phyloP scores from a whole-genome alignment of 495 filamentous ascomycete genomes.

The Daldinia caldariorum region DNA sequence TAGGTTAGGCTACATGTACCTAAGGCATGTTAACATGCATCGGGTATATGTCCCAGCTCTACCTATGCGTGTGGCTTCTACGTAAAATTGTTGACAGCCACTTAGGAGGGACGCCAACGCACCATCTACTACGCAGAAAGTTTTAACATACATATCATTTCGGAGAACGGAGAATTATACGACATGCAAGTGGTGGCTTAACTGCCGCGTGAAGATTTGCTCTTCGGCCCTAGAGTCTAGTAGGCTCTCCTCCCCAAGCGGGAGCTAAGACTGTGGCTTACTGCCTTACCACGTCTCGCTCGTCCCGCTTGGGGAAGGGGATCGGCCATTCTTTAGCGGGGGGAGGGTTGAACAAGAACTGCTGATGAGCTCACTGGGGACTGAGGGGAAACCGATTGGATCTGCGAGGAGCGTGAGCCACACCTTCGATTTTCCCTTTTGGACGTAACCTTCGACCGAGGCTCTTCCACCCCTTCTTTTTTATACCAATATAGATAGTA shows the following conservation, averaged over 20 bases:
- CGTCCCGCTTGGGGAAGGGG: slow-evolving; percentile 26
- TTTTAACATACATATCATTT: not conserved
- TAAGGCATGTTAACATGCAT: slow-evolving; percentile 1
- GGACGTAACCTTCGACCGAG: slow-evolving; percentile 11
- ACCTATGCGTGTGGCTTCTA: slow-evolving; percentile 22
- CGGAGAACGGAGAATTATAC: not conserved
- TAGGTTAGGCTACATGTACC: too few relatives aligned
- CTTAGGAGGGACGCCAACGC: slow-evolving; percentile 2
- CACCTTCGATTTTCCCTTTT: slow-evolving; percentile 20
- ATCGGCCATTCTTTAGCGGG: slow-evolving; percentile 35
- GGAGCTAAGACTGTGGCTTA: slow-evolving; percentile 39
- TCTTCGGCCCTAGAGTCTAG: too few relatives aligned
- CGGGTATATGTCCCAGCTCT: not conserved
- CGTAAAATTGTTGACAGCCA: not conserved
- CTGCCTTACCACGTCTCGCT: slow-evolving; percentile 33
- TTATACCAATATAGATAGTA: slow-evolving; percentile 1
- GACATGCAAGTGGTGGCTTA: not conserved
- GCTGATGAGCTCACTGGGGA: not conserved
- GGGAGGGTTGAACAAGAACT: not conserved
- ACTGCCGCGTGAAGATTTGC: slow-evolving; percentile 8
- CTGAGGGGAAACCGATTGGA: slow-evolving; percentile 2
- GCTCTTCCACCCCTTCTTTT: not conserved
- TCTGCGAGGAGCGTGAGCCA: slow-evolving; percentile 32
- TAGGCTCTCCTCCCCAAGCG: slow-evolving; percentile 28
- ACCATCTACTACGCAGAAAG: slow-evolving; percentile 6